phyloP scores from a whole-genome alignment of 345 rosid species.

The Syzygium aromaticum region DNA sequence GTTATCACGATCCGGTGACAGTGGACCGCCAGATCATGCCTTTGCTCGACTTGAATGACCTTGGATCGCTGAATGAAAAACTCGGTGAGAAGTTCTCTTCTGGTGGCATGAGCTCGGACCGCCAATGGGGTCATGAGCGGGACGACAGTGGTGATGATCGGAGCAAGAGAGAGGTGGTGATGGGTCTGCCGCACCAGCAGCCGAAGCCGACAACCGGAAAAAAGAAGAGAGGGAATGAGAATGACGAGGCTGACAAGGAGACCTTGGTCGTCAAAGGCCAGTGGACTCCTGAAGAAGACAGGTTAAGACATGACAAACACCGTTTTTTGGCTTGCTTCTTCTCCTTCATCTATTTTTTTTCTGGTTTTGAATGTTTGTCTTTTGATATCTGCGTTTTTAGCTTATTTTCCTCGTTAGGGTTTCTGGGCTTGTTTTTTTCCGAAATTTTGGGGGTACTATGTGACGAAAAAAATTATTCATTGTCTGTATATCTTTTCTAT shows the following conservation, averaged over 20 bases:
- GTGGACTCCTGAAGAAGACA: background rate
- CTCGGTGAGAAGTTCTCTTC: background rate
- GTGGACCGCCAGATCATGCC: background rate
- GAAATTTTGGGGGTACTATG: background rate
- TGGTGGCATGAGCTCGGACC: background rate
- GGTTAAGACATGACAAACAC: background rate
- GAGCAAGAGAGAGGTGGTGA: background rate
- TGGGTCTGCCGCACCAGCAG: background rate
- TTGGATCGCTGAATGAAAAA: background rate
- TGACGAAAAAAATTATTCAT: background rate
- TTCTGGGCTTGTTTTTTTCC: background rate
- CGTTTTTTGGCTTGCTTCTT: background rate
- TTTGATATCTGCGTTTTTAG: background rate
- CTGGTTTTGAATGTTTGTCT: background rate
- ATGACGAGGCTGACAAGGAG: background rate
- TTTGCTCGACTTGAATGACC: background rate
- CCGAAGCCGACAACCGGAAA: background rate
- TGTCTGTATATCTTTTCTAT: background rate
- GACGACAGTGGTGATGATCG: background rate
- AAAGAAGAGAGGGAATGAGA: background rate
- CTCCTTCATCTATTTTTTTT: background rate
- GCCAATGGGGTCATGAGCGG: background rate
- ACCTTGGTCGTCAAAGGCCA: background rate
- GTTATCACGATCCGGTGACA: background rate
- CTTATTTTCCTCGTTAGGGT: background rate